Base-by-base conservation (phyloP, 192 early-diverging fungal genomes). In the Rhizoclosmatium sp. region DNA sequence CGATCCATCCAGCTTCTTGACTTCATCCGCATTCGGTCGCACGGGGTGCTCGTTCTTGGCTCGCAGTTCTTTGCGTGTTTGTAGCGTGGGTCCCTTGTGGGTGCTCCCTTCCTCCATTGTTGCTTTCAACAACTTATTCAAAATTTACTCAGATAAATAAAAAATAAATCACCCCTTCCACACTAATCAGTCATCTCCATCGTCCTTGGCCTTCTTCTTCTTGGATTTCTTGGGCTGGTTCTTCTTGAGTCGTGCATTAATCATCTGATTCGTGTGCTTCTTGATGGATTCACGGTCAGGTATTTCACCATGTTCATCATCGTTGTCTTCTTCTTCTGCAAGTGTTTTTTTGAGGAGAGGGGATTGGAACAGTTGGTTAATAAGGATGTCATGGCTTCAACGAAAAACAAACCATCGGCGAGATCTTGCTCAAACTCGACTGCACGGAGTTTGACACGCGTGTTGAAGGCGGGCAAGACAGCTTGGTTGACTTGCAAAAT, bases 1-100 rank as follows among this genome's bases (percentile, higher is more conserved):
- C 84, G 94, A 97, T 68, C 94, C 93, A 78, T 99, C 98, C 21
- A 99, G 88, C 59, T 89, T 93, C 9, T 46, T 19, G 7, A 40
- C 39, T 40, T 62, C 60, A 40, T 62, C 60, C 60, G 60, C 23
- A 68, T 42, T 68, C 44, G 65, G 65, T 46, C 65, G 23, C 23
- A 46, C 42, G 4, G 65, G 21, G 44, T 68, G 5, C 46, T 4
- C 65, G 44, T 68, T 68, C 65, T 46, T 14, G 5, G 4, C 44
- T 46, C 21, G 4, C 40, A 68, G 16, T 10, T 68, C 65, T 7
- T 31, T 9, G 65, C 46, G 39, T 16, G 42, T 5, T 68, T 41
- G 3, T 41, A 10, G 40, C 46, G 21, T 31, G 0, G 65, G 9
- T 7, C 5, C 65, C 1, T 68, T 68, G 65, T 68, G 39, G 5